Evolutionary conservation across 2,329 filamentous ascomycete genomes (phyloP), one percentile per base, ranked within the genome.

Genomic region (Microcera coccophila): DNA sequence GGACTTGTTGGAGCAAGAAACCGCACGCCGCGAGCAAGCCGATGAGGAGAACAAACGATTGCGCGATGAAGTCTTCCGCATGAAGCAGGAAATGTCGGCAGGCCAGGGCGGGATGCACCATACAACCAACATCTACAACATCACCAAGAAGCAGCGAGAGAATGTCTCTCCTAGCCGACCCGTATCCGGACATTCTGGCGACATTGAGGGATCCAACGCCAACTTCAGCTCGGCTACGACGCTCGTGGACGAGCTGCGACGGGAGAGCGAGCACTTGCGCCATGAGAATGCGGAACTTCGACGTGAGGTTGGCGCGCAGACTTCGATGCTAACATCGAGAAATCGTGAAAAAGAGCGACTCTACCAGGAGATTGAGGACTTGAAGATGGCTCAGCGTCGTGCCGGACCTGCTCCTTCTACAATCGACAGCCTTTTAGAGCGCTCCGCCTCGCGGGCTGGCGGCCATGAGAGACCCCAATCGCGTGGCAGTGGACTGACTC

Each of bases 321-420:
- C 90, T 1, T 96, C 90, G 0, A 97, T 98, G 89, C 77, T 98
- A 24, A 96, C 91, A 1, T 97, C 93, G 26, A 80, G 93, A 18
- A 96, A 96, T 60, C 85, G 90, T 19, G 93, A 98, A 62, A 94
- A 95, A 61, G 90, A 97, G 62, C 82, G 90, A 4, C 74, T 98
- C 8, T 95, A 97, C 64, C 89, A 95, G 61, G 91, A 98, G 63
- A 97, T 97, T 49, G 93, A 98, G 66, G 90, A 96, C 48, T 74
- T 98, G 49, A 98, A 97, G 68, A 81, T 97, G 57, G 82, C 86
- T 2, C 84, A 90, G 52, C 83, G 90, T 41, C 82, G 88, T 49
- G 81, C 80, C 21, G 85, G 77, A 53, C 59, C 72, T 4, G 75
- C 76, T 1, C 74, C 77, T 0, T 81, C 79, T 1, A 80, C 89